phyloP scores from a whole-genome alignment of 2,329 filamentous ascomycete genomes.

The Cladophialophora immunda region DNA sequence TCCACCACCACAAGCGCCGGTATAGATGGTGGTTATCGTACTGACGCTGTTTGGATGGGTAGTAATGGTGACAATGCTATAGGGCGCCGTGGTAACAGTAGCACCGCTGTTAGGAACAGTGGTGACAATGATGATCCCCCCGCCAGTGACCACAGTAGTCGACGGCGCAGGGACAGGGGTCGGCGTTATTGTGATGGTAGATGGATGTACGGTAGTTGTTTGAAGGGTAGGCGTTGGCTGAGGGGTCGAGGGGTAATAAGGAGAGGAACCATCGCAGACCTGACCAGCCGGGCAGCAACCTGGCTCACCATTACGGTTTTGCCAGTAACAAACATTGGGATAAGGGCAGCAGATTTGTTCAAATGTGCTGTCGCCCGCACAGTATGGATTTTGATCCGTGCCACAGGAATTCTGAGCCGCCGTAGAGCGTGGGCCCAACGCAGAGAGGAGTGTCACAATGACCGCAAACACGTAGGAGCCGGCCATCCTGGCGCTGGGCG shows the following conservation, averaged over 20 bases:
- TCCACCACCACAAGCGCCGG: neutral
- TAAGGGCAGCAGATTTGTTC: constrained; percentile 40
- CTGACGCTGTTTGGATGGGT: constrained; percentile 11
- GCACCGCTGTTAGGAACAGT: neutral
- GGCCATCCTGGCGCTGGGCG: constrained; percentile 23
- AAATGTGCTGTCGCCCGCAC: constrained; percentile 37
- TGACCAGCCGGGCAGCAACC: constrained; percentile 43
- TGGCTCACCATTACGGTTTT: constrained; percentile 40
- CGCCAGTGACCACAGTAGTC: constrained; percentile 19
- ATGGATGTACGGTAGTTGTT: constrained; percentile 16
- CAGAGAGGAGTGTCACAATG: constrained; percentile 17
- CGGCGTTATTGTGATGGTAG: constrained; percentile 12
- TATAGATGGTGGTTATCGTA: constrained; percentile 14
- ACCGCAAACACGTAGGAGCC: constrained; percentile 1
- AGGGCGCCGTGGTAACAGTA: neutral
- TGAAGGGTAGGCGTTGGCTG: constrained; percentile 17
- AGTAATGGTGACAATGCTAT: constrained; percentile 16
- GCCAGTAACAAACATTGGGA: constrained; percentile 43
- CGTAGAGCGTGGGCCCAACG: neutral
- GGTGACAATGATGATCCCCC: constrained; percentile 29
- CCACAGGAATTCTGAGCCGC: constrained; percentile 27
- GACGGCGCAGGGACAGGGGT: neutral
- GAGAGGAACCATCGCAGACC: constrained; percentile 36
- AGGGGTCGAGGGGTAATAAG: constrained; percentile 25
- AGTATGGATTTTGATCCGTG: constrained; percentile 42